Percentiles rank a stretch among this genome's conserved stretches.
Evolutionary conservation across 169 alveolate species (phyloP).

Genomic region (Neospora caninum): DNA sequence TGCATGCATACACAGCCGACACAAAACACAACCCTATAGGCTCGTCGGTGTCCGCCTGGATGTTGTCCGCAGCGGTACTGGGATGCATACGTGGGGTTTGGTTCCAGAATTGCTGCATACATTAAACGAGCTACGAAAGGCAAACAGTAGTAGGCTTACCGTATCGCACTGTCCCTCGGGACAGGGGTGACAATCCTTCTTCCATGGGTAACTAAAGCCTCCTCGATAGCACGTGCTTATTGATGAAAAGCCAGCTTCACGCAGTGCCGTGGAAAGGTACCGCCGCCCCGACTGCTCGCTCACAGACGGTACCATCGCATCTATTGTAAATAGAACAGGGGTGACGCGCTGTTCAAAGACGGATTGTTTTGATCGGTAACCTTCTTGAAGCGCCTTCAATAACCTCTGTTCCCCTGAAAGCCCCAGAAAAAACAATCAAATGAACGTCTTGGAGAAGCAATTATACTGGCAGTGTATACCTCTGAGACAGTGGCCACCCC

Average conservation of each 20-base stretch:
- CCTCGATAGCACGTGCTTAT: background rate
- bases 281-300: background rate
- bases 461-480: too few relatives aligned
- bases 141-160: background rate
- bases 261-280: background rate
- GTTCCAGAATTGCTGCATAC: too few relatives aligned
- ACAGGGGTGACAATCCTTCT: background rate
- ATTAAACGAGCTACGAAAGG: background rate
- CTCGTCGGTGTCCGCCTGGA: too few relatives aligned
- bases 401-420: background rate
- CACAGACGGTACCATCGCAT: background rate
- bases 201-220: background rate
- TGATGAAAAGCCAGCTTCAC: slow-evolving; percentile 1
- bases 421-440: background rate
- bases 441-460: background rate
- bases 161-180: background rate
- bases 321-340: background rate
- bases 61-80: too few relatives aligned
- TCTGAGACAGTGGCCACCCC: too few relatives aligned
- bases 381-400: background rate
- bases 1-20: background rate
- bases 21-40: too few relatives aligned
- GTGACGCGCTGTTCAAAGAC: background rate
- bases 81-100: too few relatives aligned
- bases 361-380: background rate